Evolutionary conservation across 2,329 filamentous ascomycete species (phyloP).

Genomic region (Xylaria sp.): DNA sequence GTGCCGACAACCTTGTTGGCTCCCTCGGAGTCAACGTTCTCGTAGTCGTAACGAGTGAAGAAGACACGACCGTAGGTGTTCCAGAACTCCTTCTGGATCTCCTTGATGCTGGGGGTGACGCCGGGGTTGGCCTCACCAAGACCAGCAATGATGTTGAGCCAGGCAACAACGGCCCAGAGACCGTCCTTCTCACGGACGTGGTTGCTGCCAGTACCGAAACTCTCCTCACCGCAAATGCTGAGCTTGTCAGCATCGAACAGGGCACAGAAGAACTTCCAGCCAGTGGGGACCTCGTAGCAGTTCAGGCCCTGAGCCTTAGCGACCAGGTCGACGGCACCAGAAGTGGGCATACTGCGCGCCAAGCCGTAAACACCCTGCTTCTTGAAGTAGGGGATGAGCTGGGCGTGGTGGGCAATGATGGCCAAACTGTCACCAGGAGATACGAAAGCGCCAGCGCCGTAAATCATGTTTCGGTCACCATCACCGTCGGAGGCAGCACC

Average conservation of each 20-base stretch:
- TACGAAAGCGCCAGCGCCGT: conserved; percentile 92
- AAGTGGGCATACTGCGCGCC: conserved; percentile 96
- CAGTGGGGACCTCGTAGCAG: conserved; percentile 95
- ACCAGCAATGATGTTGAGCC: conserved; percentile 97
- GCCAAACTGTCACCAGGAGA: conserved; percentile 95
- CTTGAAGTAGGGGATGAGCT: conserved; percentile 97
- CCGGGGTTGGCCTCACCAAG: conserved; percentile 76
- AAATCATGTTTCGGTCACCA: conserved; percentile 99
- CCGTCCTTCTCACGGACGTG: conserved; percentile 99
- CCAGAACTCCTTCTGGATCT: conserved; percentile 98
- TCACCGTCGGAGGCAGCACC: conserved; percentile 95
- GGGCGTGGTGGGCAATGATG: conserved; percentile 95
- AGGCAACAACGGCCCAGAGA: conserved; percentile 93
- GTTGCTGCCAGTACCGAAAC: conserved; percentile 95
- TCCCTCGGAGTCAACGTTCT: conserved; percentile 85
- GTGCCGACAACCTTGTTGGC: conserved; percentile 85
- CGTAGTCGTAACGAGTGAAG: conserved; percentile 99
- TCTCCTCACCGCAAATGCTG: conserved; percentile 98
- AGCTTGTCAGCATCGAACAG: conserved; percentile 92
- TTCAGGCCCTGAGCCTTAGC: conserved; percentile 88
- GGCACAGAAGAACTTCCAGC: conserved; percentile 99
- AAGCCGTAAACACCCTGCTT: conserved; percentile 94
- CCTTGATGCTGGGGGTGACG: conserved; percentile 83
- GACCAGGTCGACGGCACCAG: conserved; percentile 89
- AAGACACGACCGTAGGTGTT: conserved; percentile 91